phyloP scores from a whole-genome alignment of 1,284 basidiomycete species.

The Marasmius fiardii region DNA sequence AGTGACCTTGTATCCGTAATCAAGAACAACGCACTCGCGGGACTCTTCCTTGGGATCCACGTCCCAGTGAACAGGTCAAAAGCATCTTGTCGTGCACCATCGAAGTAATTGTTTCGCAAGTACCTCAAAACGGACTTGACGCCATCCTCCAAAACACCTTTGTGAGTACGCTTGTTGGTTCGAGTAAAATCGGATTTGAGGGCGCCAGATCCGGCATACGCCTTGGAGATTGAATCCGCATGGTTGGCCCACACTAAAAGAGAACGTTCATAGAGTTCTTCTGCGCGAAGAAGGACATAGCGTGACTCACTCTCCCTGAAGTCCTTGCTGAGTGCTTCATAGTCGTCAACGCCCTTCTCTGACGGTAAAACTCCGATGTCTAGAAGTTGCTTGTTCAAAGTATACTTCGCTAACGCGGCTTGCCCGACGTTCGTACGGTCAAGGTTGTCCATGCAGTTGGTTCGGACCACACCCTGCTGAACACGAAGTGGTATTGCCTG shows the following conservation, averaged over 20 bases:
- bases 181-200: constrained; percentile 97
- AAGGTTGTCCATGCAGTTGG: constrained; percentile 95
- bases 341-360: constrained; percentile 73
- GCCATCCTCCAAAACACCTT: constrained; percentile 84
- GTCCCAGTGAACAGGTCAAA: constrained; percentile 93
- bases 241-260: constrained; percentile 94
- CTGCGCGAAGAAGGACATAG: neutral
- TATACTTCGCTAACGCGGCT: constrained; percentile 83
- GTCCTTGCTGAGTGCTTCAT: constrained; percentile 74
- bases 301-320: constrained; percentile 81
- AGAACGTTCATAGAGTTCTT: neutral
- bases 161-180: constrained; percentile 84
- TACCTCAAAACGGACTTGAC: constrained; percentile 88
- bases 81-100: constrained; percentile 91
- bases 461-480: constrained; percentile 72
- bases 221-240: constrained; percentile 87
- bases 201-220: constrained; percentile 95
- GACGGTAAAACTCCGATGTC: constrained; percentile 67
- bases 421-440: constrained; percentile 98
- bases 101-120: constrained; percentile 96
- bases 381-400: constrained; percentile 77
- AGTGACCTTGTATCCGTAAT: constrained; percentile 79
- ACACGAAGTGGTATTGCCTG: constrained; percentile 43
- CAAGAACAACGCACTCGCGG: constrained; percentile 60
- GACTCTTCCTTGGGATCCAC: constrained; percentile 79